These are phyloP conservation scores for Skeletonema costatum DNA, from an alignment of 108 stramenopile species.

Conservation along the genomic window DNA sequence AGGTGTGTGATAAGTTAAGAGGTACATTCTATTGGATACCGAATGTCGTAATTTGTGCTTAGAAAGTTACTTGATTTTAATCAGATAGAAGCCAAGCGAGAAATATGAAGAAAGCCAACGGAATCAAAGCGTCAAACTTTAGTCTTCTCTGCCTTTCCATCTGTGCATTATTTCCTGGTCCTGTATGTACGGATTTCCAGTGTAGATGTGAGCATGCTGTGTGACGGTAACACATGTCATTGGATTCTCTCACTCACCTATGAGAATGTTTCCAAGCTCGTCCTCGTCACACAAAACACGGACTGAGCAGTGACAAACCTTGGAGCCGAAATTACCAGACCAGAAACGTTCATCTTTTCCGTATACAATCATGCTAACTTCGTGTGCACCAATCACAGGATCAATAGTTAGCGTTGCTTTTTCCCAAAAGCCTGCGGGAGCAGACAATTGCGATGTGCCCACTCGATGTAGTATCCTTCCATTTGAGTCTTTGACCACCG, in stretches of 20 bases:
- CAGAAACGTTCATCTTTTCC: constrained; percentile 70
- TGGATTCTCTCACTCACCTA: not conserved
- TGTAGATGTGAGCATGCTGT: not conserved
- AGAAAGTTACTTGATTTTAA: not conserved
- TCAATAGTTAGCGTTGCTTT: constrained; percentile 42
- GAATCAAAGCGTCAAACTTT: not conserved
- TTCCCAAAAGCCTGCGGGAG: constrained; percentile 71
- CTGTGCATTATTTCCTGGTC: not conserved
- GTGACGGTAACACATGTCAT: not conserved
- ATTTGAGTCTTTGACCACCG: constrained; percentile 24
- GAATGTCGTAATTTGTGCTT: no score
- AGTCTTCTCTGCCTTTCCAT: not conserved
- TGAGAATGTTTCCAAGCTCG: constrained; percentile 27
- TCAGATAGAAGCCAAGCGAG: not conserved
- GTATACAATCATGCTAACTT: constrained; percentile 39
- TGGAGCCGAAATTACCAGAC: constrained; percentile 63
- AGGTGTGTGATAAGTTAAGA: no score
- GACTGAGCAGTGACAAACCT: constrained; percentile 61
- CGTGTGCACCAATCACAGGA: constrained; percentile 23
- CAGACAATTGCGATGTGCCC: constrained; percentile 32
- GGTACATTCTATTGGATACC: no score
- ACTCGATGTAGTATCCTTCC: constrained; percentile 11
- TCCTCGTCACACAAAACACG: constrained; percentile 51
- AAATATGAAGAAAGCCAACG: not conserved
- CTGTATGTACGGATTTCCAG: not conserved